Evolutionary conservation across 2,329 filamentous ascomycete genomes (phyloP), one percentile per base, ranked within the genome.

Genomic region (Trichoderma arundinaceum): DNA sequence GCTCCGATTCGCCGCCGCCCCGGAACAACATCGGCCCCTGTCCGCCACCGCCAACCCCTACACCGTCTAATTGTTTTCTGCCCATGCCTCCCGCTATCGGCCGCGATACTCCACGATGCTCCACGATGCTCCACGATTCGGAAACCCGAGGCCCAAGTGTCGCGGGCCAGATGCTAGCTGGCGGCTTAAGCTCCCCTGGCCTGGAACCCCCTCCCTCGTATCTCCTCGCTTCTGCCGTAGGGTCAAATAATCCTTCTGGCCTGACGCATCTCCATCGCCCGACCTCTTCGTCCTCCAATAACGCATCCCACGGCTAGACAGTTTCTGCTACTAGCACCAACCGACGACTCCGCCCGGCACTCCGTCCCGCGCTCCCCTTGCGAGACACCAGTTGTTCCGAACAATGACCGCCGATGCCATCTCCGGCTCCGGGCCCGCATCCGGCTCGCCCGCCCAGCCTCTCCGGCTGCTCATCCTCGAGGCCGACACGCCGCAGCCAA

Each of bases 391-490:
- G 19, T 13, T 32, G 7, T 12, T 9, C 38, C 51, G 44, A 59
- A 33, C 10, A 4, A 66, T 66, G 64, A 62, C 64, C 13, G 57
- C 49, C 51, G 64, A 66, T 22, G 49, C 57, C 49, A 33, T 54
- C 48, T 66, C 57, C 64, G 64, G 64, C 17, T 35, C 57, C 56
- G 64, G 57, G 49, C 51, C 56, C 64, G 64, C 48, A 32, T 35
- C 64, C 57, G 57, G 57, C 17, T 60, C 57, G 10, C 41, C 41
- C 43, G 19, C 22, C 17, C 86, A 39, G 39, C 86, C 86, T 35
- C 80, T 94, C 70, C 90, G 91, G 64, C 90, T 97, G 77, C 93
- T 94, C 53, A 85, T 98, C 71, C 88, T 98, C 71, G 92, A 97
- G 82, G 90, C 91, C 81, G 94, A 97, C 78, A 91, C 86, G 1